These are phyloP conservation scores for Apiospora pterosperma DNA, from an alignment of 2,329 filamentous ascomycete species.

Conservation along the genomic window DNA sequence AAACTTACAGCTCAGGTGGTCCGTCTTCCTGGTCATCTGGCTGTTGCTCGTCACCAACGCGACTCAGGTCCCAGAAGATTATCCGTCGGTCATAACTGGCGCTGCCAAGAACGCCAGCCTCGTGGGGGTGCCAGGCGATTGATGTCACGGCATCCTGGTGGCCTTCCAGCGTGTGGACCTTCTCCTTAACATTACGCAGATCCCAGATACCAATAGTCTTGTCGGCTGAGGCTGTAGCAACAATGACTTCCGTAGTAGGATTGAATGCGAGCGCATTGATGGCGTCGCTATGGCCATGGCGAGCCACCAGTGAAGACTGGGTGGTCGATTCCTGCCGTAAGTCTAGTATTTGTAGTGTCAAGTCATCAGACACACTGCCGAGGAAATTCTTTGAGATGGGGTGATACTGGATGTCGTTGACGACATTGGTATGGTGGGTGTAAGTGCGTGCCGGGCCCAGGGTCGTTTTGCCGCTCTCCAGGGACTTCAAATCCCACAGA, in stretches of 20 bases:
- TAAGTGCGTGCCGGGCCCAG: conserved; percentile 73
- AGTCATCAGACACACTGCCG: conserved; percentile 91
- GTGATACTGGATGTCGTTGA: conserved; percentile 97
- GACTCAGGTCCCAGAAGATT: conserved; percentile 93
- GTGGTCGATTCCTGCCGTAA: conserved; percentile 66
- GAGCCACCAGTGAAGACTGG: conserved; percentile 65
- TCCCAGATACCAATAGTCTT: conserved; percentile 97
- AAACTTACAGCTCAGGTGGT: conserved; percentile 81
- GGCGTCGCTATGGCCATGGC: conserved; percentile 79
- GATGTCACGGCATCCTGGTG: conserved; percentile 90
- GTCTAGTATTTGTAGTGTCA: conserved; percentile 90
- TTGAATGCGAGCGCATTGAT: conserved; percentile 98
- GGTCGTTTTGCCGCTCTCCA: conserved; percentile 65
- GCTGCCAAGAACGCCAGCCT: conserved; percentile 84
- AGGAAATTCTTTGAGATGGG: conserved; percentile 81
- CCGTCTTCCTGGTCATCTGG: conserved; percentile 95
- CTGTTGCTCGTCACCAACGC: conserved; percentile 89
- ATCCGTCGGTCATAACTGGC: conserved; percentile 90
- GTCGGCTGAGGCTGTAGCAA: conserved; percentile 92
- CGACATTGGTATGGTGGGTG: conserved; percentile 83
- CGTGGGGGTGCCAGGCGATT: conserved; percentile 89
- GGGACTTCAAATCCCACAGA: conserved; percentile 83
- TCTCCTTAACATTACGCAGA: conserved; percentile 82
- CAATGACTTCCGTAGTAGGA: conserved; percentile 80
- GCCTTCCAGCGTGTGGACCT: conserved; percentile 84